These are phyloP conservation scores for Stylonectria norvegica DNA, from an alignment of 2,329 filamentous ascomycete species.

Conservation along the genomic window DNA sequence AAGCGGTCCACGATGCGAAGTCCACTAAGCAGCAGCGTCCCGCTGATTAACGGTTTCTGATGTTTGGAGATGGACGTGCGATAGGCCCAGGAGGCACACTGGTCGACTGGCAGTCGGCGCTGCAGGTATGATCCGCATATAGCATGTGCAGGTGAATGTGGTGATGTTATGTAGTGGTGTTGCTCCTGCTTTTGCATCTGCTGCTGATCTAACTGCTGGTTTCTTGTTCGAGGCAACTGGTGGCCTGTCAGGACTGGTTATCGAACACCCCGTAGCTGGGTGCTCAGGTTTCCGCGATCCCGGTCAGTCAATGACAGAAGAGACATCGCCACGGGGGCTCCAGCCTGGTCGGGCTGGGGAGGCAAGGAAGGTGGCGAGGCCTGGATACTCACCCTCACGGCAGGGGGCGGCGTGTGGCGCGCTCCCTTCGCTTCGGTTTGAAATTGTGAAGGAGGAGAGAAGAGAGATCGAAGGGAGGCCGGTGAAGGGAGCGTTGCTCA, in stretches of 20 bases:
- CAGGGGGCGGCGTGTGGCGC: constrained; percentile 8
- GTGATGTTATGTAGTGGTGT: too few relatives aligned
- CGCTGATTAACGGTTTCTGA: constrained; percentile 15
- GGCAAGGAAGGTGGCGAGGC: constrained; percentile 4
- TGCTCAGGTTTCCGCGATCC: constrained; percentile 14
- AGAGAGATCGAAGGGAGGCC: constrained; percentile 13
- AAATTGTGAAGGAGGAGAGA: constrained; percentile 19
- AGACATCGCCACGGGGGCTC: too few relatives aligned
- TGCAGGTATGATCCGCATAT: constrained; percentile 39
- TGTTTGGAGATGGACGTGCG: constrained; percentile 11
- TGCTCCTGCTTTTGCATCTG: too few relatives aligned
- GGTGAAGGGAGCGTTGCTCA: constrained; percentile 8
- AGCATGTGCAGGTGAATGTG: constrained; percentile 26
- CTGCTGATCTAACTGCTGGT: too few relatives aligned
- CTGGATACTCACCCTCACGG: constrained; percentile 1
- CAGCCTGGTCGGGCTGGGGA: background rate
- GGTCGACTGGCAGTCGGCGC: constrained; percentile 13
- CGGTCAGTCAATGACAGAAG: constrained; percentile 9
- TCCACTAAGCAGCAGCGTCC: constrained; percentile 13
- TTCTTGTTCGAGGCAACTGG: constrained; percentile 16
- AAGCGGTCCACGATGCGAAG: constrained; percentile 17
- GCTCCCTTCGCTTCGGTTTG: constrained; percentile 6
- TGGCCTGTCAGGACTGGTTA: constrained; percentile 14
- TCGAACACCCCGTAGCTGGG: constrained; percentile 18
- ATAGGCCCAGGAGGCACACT: constrained; percentile 14